Conservation (phyloP, 768 basidiomycete genomes). For the Boletus rubroflammeus region DNA sequence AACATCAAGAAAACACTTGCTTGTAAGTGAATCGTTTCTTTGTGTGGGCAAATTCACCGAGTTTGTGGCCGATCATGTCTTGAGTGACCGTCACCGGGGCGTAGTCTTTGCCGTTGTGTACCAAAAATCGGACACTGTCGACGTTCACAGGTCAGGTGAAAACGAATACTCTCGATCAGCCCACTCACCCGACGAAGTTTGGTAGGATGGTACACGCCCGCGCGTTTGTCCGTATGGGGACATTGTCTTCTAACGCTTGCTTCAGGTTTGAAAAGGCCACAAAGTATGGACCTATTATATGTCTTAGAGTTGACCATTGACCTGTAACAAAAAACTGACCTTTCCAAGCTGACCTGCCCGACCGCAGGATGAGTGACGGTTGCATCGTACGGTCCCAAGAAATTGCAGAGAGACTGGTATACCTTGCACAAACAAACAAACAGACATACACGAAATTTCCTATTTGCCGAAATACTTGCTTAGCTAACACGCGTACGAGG, state of each 20-base stretch:
- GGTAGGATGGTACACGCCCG: constrained; percentile 91
- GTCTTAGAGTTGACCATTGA: not conserved
- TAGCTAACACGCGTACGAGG: too few species aligned
- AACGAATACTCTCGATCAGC: not conserved
- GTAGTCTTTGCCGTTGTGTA: constrained; percentile 94
- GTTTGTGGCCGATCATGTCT: constrained; percentile 98
- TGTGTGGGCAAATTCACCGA: constrained; percentile 92
- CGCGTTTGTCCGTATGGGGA: constrained; percentile 86
- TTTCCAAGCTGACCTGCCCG: constrained; percentile 83
- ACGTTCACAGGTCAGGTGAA: not conserved
- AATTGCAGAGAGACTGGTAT: not conserved
- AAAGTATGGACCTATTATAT: constrained; percentile 79
- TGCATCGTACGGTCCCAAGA: constrained; percentile 42
- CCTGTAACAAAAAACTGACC: constrained; percentile 37
- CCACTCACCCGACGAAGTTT: constrained; percentile 86
- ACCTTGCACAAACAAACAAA: constrained; percentile 7
- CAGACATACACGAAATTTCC: not conserved
- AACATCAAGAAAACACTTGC: constrained; percentile 45
- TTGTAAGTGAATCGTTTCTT: constrained; percentile 83
- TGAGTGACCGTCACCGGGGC: constrained; percentile 82
- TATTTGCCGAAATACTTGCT: not conserved
- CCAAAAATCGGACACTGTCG: constrained; percentile 75
- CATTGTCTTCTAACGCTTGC: constrained; percentile 74
- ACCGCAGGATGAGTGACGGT: constrained; percentile 55
- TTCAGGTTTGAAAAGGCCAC: constrained; percentile 87